phyloP scores from a whole-genome alignment of 805 yeast species.

The Brettanomyces custersianus region DNA sequence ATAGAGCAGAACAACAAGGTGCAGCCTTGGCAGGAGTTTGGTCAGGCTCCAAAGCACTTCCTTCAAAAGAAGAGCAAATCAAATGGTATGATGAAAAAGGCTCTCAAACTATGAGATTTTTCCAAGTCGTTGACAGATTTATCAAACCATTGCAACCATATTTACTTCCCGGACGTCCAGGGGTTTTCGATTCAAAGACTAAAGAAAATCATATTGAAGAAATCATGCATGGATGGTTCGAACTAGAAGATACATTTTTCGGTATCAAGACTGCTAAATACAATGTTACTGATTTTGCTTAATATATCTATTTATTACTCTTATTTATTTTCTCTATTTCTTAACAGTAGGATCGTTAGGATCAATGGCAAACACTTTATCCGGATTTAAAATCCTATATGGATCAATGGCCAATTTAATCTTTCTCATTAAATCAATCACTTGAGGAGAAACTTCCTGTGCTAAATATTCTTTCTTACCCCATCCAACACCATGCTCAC shows the following conservation, averaged over 20 bases:
- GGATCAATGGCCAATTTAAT: conserved; percentile 73
- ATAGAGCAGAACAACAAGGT: conserved; percentile 39
- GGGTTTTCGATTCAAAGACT: conserved; percentile 10
- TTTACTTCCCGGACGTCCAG: conserved; percentile 9
- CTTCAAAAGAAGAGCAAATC: conserved; percentile 31
- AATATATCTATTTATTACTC: neutral
- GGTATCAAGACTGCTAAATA: too few species aligned
- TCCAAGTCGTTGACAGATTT: conserved; percentile 6
- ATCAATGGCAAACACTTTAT: conserved; percentile 63
- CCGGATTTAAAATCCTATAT: conserved; percentile 65
- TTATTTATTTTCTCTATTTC: neutral
- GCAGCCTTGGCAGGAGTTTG: conserved; percentile 49
- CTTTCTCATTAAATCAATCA: conserved; percentile 69
- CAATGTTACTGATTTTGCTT: neutral
- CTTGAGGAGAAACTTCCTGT: conserved; percentile 58
- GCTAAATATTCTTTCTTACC: conserved; percentile 62
- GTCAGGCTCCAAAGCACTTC: conserved; percentile 33
- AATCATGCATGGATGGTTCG: too few species aligned
- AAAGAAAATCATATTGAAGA: conserved; percentile 10
- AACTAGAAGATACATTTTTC: too few species aligned
- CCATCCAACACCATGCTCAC: conserved; percentile 83
- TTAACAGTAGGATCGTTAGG: conserved; percentile 31
- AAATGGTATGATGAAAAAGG: conserved; percentile 12
- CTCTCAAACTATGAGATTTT: neutral
- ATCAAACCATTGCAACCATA: conserved; percentile 9